Evolutionary conservation across 2,329 filamentous ascomycete species (phyloP), one percentile per base, ranked within the genome.

Genomic region (Alternaria sp.): DNA sequence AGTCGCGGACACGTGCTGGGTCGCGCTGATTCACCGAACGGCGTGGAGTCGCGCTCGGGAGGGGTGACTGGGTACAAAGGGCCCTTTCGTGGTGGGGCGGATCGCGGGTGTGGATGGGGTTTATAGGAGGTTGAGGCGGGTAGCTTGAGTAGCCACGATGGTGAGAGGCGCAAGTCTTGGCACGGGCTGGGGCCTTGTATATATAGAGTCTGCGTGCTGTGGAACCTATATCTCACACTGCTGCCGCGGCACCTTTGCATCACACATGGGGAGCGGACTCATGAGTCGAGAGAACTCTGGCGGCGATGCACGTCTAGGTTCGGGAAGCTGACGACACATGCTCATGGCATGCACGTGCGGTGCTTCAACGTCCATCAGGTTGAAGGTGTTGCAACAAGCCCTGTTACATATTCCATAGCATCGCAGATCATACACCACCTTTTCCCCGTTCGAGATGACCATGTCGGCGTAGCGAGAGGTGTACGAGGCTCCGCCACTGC

Each of bases 31-130:
- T 61, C 62, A 66, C 67, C 66, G 65, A 68, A 64, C 69, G 65
- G 60, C 64, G 60, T 56, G 55, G 60, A 59, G 64, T 68, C 69
- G 58, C 63, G 71, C 66, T 64, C 69, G 65, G 70, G 63, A 60
- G 68, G 69, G 63, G 59, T 59, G 66, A 51, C 66, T 60, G 68
- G 57, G 61, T 59, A 52, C 62, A 63, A 63, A 61, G 66, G 68
- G 73, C 74, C 70, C 67, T 73, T 62, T 68, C 55, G 67, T 70
- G 52, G 60, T 54, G 60, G 74, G 75, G 71, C 72, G 67, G 65
- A 55, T 68, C 61, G 68, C 65, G 71, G 64, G 67, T 70, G 64
- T 69, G 74, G 67, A 73, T 73, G 60, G 30, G 30, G 58, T 62
- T 64, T 64, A 67, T 67, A 67, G 68, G 69, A 70, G 67, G 59